Evolutionary conservation across 192 early-diverging fungal species (phyloP).

Genomic region (Funneliformis mosseae): DNA sequence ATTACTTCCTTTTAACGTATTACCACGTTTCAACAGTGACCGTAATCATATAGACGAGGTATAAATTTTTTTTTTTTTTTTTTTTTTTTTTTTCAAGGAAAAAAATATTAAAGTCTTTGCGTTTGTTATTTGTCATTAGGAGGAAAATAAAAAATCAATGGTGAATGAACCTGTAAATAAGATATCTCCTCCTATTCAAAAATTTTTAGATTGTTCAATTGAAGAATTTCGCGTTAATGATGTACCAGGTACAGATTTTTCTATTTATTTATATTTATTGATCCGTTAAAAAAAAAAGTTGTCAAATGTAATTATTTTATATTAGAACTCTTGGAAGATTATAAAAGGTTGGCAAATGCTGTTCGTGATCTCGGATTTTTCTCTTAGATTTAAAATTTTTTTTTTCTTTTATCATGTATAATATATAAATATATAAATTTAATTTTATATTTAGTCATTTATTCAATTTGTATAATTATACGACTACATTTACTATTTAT

Average conservation of each 20-base stretch:
- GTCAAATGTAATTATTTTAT: not conserved
- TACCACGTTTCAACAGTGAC: constrained; percentile 9
- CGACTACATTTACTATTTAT: no score
- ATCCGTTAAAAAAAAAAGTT: not conserved
- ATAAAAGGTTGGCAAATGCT: constrained; percentile 26
- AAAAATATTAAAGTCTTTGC: not conserved
- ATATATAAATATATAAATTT: constrained; percentile 30
- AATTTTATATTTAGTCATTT: no score
- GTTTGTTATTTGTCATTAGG: not conserved
- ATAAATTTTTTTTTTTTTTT: not conserved
- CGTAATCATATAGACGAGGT: not conserved
- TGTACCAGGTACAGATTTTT: constrained; percentile 1
- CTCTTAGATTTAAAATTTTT: not conserved
- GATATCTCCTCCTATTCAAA: constrained; percentile 22
- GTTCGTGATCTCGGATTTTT: constrained; percentile 25
- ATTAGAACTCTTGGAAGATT: constrained; percentile 25
- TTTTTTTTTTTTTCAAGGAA: not conserved
- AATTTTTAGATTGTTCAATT: constrained; percentile 23
- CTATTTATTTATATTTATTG: not conserved
- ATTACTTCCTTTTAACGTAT: constrained; percentile 24
- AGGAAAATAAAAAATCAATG: not conserved
- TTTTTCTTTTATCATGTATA: not conserved
- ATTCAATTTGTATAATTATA: no score
- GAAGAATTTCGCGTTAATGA: constrained; percentile 29
- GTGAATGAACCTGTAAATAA: not conserved